Conservation (phyloP, 768 basidiomycete genomes). For the Pholiota molesta region DNA sequence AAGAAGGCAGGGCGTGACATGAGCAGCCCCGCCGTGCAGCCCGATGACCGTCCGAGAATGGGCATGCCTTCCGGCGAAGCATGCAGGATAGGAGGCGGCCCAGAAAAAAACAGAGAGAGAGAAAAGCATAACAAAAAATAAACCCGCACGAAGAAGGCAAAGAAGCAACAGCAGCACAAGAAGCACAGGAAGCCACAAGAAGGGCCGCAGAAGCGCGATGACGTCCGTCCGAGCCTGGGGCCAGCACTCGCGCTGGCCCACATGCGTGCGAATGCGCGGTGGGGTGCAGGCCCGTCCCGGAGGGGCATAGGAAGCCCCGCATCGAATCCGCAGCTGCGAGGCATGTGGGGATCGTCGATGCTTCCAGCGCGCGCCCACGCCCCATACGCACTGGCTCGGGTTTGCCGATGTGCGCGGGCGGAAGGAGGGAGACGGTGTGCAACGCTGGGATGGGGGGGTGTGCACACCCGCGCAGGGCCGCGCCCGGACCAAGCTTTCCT, state of each 20-base stretch:
- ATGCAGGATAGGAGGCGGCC: conserved; percentile 7
- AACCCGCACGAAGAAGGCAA: neutral
- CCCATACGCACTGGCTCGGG: neutral
- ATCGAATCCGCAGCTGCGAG: conserved; percentile 14
- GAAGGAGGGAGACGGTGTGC: neutral
- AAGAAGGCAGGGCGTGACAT: too few species aligned
- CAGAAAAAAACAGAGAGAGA: conserved; percentile 1
- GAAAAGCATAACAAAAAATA: neutral
- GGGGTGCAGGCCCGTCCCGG: neutral
- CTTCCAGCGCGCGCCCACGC: conserved; percentile 6
- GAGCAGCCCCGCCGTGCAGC: neutral
- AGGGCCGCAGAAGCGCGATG: neutral
- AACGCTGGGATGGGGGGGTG: too few species aligned
- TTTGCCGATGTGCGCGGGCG: neutral
- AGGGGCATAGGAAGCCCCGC: conserved; percentile 8
- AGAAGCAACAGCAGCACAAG: neutral
- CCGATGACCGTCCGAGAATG: neutral
- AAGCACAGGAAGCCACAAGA: neutral
- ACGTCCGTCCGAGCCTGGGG: neutral
- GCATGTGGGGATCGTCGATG: conserved; percentile 15
- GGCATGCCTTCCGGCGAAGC: conserved; percentile 1
- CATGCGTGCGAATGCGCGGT: neutral
- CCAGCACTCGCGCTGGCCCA: neutral
- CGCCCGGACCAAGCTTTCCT: too few species aligned
- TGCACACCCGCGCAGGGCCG: too few species aligned